A percentile compares a stretch with the other conserved stretches of the same genome.
Conservation (phyloP, 2,329 filamentous ascomycete genomes). For the Lecanicillium sp. region DNA sequence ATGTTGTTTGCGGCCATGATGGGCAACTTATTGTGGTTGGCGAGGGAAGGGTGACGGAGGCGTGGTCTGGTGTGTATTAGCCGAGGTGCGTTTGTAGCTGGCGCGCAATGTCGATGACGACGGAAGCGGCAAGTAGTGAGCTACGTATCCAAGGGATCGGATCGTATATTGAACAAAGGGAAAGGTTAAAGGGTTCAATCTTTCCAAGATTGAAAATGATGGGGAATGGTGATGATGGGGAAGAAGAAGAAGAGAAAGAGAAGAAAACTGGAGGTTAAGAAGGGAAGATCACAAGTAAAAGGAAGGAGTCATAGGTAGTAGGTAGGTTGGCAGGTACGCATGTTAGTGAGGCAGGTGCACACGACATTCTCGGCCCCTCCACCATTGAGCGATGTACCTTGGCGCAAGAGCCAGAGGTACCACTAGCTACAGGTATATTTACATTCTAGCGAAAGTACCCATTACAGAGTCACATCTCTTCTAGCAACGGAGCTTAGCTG, state of each 20-base stretch:
- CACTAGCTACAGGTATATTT: too few species aligned
- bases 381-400: neutral
- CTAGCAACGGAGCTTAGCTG: too few species aligned
- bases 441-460: too few species aligned
- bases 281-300: conserved; percentile 14
- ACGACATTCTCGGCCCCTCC: neutral
- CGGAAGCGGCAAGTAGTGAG: neutral
- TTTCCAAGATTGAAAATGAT: too few species aligned
- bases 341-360: neutral
- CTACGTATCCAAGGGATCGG: neutral
- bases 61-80: conserved; percentile 6
- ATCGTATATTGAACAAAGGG: neutral
- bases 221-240: conserved; percentile 5
- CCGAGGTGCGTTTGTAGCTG: conserved; percentile 5
- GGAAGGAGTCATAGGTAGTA: conserved; percentile 10
- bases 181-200: conserved; percentile 2
- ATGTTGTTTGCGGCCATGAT: conserved; percentile 56
- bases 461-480: too few species aligned
- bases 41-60: neutral
- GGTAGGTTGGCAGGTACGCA: too few species aligned
- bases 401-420: neutral
- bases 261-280: conserved; percentile 7
- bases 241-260: conserved; percentile 9
- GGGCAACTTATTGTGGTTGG: conserved; percentile 12
- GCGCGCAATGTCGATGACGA: neutral